These are phyloP conservation scores for Exophiala spinifera DNA, from an alignment of 2,329 filamentous ascomycete species.

Conservation along the genomic window DNA sequence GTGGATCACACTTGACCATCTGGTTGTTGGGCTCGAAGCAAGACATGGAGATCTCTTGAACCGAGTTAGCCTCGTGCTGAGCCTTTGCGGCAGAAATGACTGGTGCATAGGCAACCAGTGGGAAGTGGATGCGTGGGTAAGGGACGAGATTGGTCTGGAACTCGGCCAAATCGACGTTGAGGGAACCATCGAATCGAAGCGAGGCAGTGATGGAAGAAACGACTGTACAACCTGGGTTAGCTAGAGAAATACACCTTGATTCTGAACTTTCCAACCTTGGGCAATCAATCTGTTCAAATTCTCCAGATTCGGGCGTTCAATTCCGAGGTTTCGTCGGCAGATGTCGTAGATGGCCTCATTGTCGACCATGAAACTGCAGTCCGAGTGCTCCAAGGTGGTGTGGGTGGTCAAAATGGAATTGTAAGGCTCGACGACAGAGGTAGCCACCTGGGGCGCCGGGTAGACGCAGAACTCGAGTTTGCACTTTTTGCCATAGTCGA, in stretches of 20 bases:
- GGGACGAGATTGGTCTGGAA: conserved; percentile 99
- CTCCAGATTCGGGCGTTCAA: conserved; percentile 96
- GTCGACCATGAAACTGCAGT: conserved; percentile 99
- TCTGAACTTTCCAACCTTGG: conserved; percentile 61
- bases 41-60: conserved; percentile 96
- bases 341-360: conserved; percentile 99
- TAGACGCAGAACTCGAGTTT: conserved; percentile 99
- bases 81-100: conserved; percentile 94
- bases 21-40: conserved; percentile 99
- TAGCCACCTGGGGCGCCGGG: conserved; percentile 93
- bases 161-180: conserved; percentile 99
- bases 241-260: background rate
- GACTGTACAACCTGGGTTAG: conserved; percentile 54
- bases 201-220: conserved; percentile 98
- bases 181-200: conserved; percentile 95
- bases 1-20: conserved; percentile 99
- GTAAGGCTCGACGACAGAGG: conserved; percentile 98
- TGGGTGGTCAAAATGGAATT: conserved; percentile 99
- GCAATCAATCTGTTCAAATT: conserved; percentile 98
- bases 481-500: conserved; percentile 99
- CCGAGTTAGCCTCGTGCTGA: conserved; percentile 95
- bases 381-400: conserved; percentile 98
- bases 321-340: conserved; percentile 93
- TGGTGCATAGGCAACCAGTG: conserved; percentile 91
- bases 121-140: conserved; percentile 99